These are phyloP conservation scores for Aureobasidium sp. DNA, from an alignment of 2,329 filamentous ascomycete genomes.

Conservation along the genomic window DNA sequence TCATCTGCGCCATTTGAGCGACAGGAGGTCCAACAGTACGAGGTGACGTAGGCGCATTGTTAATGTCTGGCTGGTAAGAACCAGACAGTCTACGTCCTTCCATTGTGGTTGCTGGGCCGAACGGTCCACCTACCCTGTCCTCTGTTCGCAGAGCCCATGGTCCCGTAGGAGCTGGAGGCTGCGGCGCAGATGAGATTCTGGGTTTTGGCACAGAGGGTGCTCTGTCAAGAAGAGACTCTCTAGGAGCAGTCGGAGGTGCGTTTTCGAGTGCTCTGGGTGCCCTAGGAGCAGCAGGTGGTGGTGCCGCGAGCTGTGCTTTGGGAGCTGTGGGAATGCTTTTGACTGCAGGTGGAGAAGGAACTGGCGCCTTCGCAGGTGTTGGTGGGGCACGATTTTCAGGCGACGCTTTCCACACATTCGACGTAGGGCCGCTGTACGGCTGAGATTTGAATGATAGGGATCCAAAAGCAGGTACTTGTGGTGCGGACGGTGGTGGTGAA, in stretches of 20 bases:
- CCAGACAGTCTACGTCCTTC: constrained; percentile 6
- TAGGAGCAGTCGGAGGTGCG: constrained; percentile 12
- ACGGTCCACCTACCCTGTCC: not conserved
- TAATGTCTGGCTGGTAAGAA: not conserved
- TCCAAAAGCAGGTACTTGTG: constrained; percentile 47
- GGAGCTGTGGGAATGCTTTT: constrained; percentile 26
- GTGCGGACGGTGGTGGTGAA: constrained; percentile 45
- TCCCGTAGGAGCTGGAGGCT: constrained; percentile 6
- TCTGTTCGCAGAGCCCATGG: constrained; percentile 10
- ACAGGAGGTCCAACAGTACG: not conserved
- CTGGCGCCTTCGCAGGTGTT: not conserved
- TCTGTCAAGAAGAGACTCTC: not conserved
- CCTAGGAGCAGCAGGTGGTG: constrained; percentile 27
- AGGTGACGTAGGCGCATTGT: not conserved
- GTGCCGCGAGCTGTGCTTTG: constrained; percentile 22
- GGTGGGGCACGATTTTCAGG: constrained; percentile 19
- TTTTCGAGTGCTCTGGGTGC: constrained; percentile 24
- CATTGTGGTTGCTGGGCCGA: not conserved
- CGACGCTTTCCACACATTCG: constrained; percentile 35
- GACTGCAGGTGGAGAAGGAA: constrained; percentile 7
- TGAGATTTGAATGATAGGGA: constrained; percentile 23
- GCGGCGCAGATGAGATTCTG: not conserved
- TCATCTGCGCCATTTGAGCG: constrained; percentile 2
- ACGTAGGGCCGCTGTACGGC: constrained; percentile 15
- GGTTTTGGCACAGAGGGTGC: not conserved